phyloP scores from a whole-genome alignment of 2,329 filamentous ascomycete genomes.

The Alternaria brassicicola region DNA sequence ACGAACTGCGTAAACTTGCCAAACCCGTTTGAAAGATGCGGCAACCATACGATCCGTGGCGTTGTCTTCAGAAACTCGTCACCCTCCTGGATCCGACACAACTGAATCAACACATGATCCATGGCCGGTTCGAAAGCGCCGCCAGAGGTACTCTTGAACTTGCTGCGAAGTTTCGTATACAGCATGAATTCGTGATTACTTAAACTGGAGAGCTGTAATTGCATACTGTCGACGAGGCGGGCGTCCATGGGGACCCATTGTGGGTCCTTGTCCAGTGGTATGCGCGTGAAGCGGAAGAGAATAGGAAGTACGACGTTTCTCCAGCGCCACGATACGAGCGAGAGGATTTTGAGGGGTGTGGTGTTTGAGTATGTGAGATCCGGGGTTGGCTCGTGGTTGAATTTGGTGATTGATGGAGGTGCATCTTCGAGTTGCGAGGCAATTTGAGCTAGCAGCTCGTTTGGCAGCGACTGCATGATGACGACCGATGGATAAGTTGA shows the following conservation, averaged over 20 bases:
- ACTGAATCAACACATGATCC: conserved; percentile 42
- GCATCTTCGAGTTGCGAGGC: conserved; percentile 37
- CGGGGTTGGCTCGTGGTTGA: conserved; percentile 40
- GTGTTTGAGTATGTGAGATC: conserved; percentile 31
- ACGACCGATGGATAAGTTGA: no score
- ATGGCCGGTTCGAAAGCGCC: conserved; percentile 39
- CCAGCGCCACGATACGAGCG: conserved; percentile 42
- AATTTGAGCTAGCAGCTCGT: conserved; percentile 47
- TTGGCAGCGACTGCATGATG: conserved; percentile 40
- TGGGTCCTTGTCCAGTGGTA: conserved; percentile 35
- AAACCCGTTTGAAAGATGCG: conserved; percentile 38
- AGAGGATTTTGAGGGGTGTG: conserved; percentile 40
- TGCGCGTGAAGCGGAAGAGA: conserved; percentile 40
- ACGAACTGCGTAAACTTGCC: conserved; percentile 28
- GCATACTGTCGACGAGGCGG: conserved; percentile 43
- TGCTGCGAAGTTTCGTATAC: conserved; percentile 41
- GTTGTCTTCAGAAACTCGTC: conserved; percentile 38
- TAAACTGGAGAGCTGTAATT: conserved; percentile 35
- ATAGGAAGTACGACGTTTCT: conserved; percentile 40
- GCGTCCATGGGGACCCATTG: conserved; percentile 46
- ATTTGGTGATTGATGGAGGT: conserved; percentile 42
- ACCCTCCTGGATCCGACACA: conserved; percentile 39
- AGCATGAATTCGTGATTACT: conserved; percentile 44
- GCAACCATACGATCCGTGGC: conserved; percentile 37
- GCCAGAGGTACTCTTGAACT: conserved; percentile 40